Evolutionary conservation across 108 stramenopile genomes (phyloP).

Genomic region (Pseudonitzschia multiseries): DNA sequence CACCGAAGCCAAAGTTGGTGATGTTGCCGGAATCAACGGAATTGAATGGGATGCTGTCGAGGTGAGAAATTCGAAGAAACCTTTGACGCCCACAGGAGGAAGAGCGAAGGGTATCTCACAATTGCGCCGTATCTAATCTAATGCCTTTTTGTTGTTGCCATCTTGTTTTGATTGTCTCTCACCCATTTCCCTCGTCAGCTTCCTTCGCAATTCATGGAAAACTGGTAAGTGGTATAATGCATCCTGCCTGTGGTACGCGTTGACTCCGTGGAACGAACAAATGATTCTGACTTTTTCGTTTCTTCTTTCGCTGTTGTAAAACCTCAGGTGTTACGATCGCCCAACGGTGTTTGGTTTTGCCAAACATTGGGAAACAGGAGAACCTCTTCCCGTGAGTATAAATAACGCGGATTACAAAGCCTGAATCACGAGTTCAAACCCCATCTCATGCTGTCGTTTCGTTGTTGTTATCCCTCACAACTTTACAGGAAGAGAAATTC

Average conservation of each 20-base stretch:
- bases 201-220: slow-evolving; percentile 99
- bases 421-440: not conserved
- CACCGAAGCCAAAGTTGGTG: slow-evolving; percentile 90
- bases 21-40: slow-evolving; percentile 96
- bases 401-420: not conserved
- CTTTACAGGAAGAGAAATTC: slow-evolving; percentile 78
- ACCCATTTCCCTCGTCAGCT: slow-evolving; percentile 27
- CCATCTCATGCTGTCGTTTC: not conserved
- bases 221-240: slow-evolving; percentile 70
- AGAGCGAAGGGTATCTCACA: slow-evolving; percentile 53
- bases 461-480: not conserved
- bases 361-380: slow-evolving; percentile 96
- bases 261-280: not conserved
- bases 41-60: slow-evolving; percentile 99
- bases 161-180: slow-evolving; percentile 25
- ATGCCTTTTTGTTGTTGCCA: slow-evolving; percentile 78
- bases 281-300: not conserved
- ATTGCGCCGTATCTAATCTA: slow-evolving; percentile 30
- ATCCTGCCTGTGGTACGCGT: not conserved
- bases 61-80: no score
- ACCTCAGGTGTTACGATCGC: slow-evolving; percentile 78
- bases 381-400: slow-evolving; percentile 73
- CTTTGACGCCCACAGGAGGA: no score
- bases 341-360: slow-evolving; percentile 92
- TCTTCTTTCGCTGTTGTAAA: not conserved